These are phyloP conservation scores for Allium sativum DNA, from an alignment of 106 monocot genomes.

Conservation along the genomic window DNA sequence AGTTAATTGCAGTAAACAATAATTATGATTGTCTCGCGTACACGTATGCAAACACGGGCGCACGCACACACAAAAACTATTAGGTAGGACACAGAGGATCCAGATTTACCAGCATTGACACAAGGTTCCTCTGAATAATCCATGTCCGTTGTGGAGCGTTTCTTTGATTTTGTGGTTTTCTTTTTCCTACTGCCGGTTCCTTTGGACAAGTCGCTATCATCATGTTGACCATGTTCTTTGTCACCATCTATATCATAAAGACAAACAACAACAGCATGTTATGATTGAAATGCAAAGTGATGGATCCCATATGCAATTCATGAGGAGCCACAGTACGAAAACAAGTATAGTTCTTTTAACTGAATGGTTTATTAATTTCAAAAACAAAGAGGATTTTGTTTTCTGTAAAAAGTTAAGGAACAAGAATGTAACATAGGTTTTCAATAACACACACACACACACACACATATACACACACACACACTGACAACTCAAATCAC, in stretches of 20 bases:
- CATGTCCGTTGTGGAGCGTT: constrained; percentile 1
- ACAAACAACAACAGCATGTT: background rate
- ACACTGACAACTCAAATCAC: no score
- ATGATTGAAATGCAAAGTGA: no score
- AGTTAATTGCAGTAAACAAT: background rate
- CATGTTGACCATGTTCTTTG: background rate
- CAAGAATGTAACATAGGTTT: no score
- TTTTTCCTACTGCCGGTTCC: background rate
- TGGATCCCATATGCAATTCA: no score
- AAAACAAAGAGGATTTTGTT: no score
- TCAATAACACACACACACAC: no score
- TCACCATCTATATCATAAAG: constrained; percentile 5
- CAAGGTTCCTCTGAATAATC: background rate
- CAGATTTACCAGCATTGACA: constrained; percentile 7
- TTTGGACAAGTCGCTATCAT: background rate
- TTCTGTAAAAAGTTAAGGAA: no score
- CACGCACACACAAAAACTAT: background rate
- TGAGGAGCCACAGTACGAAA: no score
- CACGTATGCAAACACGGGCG: no score
- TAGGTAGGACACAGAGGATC: background rate
- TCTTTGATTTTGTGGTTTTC: constrained; percentile 17
- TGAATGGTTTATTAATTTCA: no score
- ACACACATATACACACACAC: no score
- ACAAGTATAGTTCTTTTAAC: no score
- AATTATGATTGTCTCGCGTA: background rate